phyloP scores from a whole-genome alignment of 495 filamentous ascomycete genomes.

The Neurospora discreta region DNA sequence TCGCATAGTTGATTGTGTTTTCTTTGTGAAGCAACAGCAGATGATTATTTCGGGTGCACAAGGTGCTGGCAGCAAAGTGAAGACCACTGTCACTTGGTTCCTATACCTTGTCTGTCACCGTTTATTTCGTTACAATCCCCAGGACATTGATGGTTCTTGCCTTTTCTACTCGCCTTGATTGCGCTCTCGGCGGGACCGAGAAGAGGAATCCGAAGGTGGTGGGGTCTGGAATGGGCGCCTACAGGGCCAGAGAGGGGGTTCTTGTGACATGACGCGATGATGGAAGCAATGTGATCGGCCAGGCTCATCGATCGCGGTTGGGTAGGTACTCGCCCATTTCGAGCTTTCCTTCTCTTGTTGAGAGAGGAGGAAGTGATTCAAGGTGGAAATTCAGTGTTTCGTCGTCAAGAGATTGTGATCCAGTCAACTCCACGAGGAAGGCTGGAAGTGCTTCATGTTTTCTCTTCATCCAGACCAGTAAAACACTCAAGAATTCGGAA shows the following conservation, averaged over 20 bases:
- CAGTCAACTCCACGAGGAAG: neutral
- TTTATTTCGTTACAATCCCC: too few relatives aligned
- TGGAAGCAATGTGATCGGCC: neutral
- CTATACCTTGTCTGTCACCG: too few relatives aligned
- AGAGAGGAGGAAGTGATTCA: neutral
- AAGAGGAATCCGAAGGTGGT: neutral
- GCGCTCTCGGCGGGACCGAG: neutral
- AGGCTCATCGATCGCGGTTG: neutral
- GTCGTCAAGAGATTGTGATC: neutral
- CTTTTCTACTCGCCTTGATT: neutral
- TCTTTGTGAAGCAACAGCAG: too few relatives aligned
- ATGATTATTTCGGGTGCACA: neutral
- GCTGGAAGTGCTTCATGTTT: neutral
- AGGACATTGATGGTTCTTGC: neutral
- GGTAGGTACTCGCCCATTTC: neutral
- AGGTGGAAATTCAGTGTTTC: neutral
- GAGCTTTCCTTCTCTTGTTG: neutral
- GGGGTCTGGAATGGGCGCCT: neutral
- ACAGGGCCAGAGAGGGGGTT: neutral
- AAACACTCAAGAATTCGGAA: neutral
- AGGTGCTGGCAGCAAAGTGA: neutral
- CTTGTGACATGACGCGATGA: neutral
- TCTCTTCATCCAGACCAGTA: neutral
- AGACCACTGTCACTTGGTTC: neutral
- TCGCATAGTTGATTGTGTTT: too few relatives aligned